Conservation (phyloP, 805 yeast genomes). For the Suhomyces pyralidae region DNA sequence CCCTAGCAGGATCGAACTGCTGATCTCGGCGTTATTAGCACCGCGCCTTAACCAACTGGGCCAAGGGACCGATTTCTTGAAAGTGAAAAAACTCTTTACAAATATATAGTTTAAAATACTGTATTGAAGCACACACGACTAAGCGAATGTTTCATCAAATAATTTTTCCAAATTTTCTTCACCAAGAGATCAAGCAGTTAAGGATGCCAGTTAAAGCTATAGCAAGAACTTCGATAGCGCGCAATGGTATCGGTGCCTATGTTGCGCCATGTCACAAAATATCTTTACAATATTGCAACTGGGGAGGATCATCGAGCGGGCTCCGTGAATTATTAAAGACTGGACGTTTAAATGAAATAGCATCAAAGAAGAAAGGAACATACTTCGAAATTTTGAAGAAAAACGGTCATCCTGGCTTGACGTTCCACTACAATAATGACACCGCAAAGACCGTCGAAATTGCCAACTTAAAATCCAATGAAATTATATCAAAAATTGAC, state of each 20-base stretch:
- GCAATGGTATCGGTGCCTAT: conserved; percentile 76
- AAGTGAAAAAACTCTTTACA: too few species aligned
- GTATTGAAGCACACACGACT: conserved; percentile 4
- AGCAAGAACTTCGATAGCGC: conserved; percentile 54
- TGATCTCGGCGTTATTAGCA: conserved; percentile 62
- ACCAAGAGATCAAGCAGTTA: background rate
- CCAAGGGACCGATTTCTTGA: conserved; percentile 41
- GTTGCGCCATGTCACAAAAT: conserved; percentile 73
- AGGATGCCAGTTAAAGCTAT: conserved; percentile 61
- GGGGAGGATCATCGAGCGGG: conserved; percentile 94
- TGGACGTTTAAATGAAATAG: conserved; percentile 52
- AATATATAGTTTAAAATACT: too few species aligned
- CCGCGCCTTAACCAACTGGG: conserved; percentile 55
- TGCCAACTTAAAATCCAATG: conserved; percentile 61
- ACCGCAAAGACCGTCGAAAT: conserved; percentile 57
- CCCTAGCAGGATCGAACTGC: conserved; percentile 90
- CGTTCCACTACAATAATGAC: conserved; percentile 37
- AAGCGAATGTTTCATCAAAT: background rate
- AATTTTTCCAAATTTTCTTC: conserved; percentile 2
- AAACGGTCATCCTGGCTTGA: conserved; percentile 76
- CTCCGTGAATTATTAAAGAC: conserved; percentile 63
- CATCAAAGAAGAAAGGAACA: conserved; percentile 59
- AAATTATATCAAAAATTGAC: conserved; percentile 62
- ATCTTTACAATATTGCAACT: conserved; percentile 80
- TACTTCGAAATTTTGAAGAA: conserved; percentile 68